Conservation (phyloP, 2,329 filamentous ascomycete genomes). For the Metarhizium brunneum region DNA sequence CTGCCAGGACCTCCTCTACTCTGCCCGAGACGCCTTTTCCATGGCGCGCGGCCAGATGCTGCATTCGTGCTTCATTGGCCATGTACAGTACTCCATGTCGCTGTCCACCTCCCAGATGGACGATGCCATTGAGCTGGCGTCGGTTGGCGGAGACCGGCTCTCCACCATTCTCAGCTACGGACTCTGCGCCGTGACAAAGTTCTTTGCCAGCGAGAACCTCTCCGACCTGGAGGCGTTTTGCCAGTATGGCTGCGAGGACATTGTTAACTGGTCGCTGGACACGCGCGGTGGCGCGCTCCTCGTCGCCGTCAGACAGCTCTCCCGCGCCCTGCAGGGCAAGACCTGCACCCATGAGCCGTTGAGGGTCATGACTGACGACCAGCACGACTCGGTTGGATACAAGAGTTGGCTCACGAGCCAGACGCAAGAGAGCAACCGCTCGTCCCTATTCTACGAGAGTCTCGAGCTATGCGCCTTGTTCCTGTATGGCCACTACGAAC, state of each 20-base stretch:
- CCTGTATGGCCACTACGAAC: slow-evolving; percentile 53
- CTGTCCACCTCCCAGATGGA: slow-evolving; percentile 52
- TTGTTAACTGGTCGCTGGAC: slow-evolving; percentile 63
- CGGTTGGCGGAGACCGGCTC: slow-evolving; percentile 59
- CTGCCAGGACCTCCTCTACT: slow-evolving; percentile 55
- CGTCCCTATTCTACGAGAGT: slow-evolving; percentile 59
- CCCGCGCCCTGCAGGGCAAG: slow-evolving; percentile 66
- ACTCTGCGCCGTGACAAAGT: slow-evolving; percentile 53
- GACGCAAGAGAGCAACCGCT: slow-evolving; percentile 51
- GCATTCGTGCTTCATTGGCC: slow-evolving; percentile 60
- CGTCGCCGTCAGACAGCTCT: slow-evolving; percentile 55
- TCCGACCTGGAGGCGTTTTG: slow-evolving; percentile 62
- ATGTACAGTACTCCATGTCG: slow-evolving; percentile 54
- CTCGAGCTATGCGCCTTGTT: slow-evolving; percentile 55
- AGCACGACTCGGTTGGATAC: slow-evolving; percentile 50
- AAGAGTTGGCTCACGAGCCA: slow-evolving; percentile 47
- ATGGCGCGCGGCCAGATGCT: slow-evolving; percentile 60
- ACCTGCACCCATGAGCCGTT: slow-evolving; percentile 43
- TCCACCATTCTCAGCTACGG: slow-evolving; percentile 65
- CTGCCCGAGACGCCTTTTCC: slow-evolving; percentile 54
- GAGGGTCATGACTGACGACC: slow-evolving; percentile 57
- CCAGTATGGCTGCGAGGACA: slow-evolving; percentile 63
- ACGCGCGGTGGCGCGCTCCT: slow-evolving; percentile 63
- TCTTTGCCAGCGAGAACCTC: slow-evolving; percentile 62
- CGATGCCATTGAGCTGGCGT: slow-evolving; percentile 55